Conservation (phyloP, 1,284 basidiomycete species). For the Melampsora americana region DNA sequence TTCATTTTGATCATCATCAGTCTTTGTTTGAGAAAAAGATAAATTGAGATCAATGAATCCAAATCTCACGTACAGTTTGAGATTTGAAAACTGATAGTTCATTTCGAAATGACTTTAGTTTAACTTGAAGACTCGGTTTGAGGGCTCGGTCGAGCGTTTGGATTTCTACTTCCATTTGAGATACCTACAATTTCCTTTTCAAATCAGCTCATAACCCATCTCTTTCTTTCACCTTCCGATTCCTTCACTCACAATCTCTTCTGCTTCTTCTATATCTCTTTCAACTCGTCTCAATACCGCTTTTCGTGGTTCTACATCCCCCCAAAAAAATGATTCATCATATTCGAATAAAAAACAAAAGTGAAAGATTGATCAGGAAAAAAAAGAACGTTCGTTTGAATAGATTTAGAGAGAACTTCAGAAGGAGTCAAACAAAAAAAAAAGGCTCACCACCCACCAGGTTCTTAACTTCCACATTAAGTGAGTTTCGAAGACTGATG, state of each 20-base stretch:
- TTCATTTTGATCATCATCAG: neutral
- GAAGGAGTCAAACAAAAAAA: no score
- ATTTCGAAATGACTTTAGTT: constrained; percentile 69
- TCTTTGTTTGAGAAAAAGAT: no score
- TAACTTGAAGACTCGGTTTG: constrained; percentile 68
- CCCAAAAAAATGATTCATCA: no score
- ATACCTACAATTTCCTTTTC: constrained; percentile 63
- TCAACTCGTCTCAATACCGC: constrained; percentile 77
- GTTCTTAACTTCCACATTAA: constrained; percentile 36
- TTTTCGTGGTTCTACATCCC: constrained; percentile 82
- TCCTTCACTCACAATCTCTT: constrained; percentile 73
- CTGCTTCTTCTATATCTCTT: constrained; percentile 95
- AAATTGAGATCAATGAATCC: neutral
- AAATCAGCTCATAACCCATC: no score
- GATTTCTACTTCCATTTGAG: constrained; percentile 99
- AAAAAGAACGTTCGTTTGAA: no score
- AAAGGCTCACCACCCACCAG: constrained; percentile 34
- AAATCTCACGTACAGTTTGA: constrained; percentile 61
- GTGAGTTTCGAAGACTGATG: constrained; percentile 25
- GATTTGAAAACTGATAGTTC: constrained; percentile 75
- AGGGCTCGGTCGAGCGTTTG: constrained; percentile 87
- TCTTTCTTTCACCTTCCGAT: neutral
- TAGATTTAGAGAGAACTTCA: no score
- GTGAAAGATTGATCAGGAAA: neutral
- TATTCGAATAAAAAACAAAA: neutral